Percentiles rank a stretch among this genome's conserved stretches.
Evolutionary conservation across 1,284 basidiomycete species (phyloP).

Genomic region (Dichomitus squalens): DNA sequence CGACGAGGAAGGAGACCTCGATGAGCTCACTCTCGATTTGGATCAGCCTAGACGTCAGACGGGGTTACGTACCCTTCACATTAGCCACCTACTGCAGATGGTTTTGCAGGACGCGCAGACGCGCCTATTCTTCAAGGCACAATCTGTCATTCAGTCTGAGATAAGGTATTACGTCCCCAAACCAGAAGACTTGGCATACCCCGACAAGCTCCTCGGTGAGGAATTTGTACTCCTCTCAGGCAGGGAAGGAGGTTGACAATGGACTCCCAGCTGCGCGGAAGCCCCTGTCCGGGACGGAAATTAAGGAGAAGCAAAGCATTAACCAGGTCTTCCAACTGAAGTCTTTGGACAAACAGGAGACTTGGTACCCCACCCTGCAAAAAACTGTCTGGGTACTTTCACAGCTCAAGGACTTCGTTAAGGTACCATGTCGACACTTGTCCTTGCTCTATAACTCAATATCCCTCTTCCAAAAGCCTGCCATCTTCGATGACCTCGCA

Average conservation of each 20-base stretch:
- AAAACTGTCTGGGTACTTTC: slow-evolving; percentile 88
- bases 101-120: slow-evolving; percentile 95
- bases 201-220: slow-evolving; percentile 72
- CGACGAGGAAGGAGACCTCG: slow-evolving; percentile 40
- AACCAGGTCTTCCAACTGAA: slow-evolving; percentile 72
- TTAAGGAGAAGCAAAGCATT: slow-evolving; percentile 65
- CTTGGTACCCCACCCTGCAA: slow-evolving; percentile 87
- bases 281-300: slow-evolving; percentile 42
- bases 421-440: slow-evolving; percentile 51
- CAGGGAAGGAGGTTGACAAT: background rate
- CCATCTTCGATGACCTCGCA: slow-evolving; percentile 92
- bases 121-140: slow-evolving; percentile 90
- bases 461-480: slow-evolving; percentile 52
- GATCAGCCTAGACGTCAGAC: slow-evolving; percentile 33
- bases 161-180: slow-evolving; percentile 82
- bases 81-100: slow-evolving; percentile 80
- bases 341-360: slow-evolving; percentile 74
- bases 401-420: slow-evolving; percentile 88
- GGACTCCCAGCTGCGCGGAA: slow-evolving; percentile 44
- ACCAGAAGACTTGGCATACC: slow-evolving; percentile 82
- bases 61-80: slow-evolving; percentile 60
- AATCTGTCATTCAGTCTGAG: slow-evolving; percentile 85
- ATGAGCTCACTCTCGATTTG: slow-evolving; percentile 45
- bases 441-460: slow-evolving; percentile 1
- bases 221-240: slow-evolving; percentile 11